Conservation (phyloP, 2,329 filamentous ascomycete species). For the Graphilbum ipis-grandicollis region DNA sequence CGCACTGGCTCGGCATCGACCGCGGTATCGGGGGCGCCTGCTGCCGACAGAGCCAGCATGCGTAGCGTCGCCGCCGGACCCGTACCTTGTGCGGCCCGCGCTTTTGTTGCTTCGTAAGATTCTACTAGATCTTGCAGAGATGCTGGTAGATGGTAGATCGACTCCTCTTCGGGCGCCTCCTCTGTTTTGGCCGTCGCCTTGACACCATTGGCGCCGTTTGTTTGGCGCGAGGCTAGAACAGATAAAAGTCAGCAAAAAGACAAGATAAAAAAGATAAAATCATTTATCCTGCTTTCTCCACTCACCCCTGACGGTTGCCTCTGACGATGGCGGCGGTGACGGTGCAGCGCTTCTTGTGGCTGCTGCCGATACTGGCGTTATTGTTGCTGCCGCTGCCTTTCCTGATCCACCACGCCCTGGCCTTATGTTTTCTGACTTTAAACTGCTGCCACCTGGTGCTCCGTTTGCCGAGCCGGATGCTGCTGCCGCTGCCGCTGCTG, state of each 20-base stretch:
- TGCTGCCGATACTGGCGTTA: neutral
- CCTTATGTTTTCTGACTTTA: slow-evolving; percentile 16
- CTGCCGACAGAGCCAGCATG: slow-evolving; percentile 60
- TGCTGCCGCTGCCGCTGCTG: slow-evolving; percentile 11
- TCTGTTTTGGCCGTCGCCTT: slow-evolving; percentile 22
- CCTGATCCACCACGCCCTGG: slow-evolving; percentile 23
- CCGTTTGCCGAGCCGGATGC: too few relatives aligned
- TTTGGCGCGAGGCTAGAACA: slow-evolving; percentile 19
- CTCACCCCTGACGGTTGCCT: too few relatives aligned
- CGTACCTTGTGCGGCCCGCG: slow-evolving; percentile 37
- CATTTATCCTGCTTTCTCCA: too few relatives aligned
- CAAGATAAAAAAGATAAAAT: neutral
- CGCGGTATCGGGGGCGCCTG: slow-evolving; percentile 49
- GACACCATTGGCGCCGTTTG: slow-evolving; percentile 37
- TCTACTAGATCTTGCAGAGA: slow-evolving; percentile 81
- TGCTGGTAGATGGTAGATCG: slow-evolving; percentile 80
- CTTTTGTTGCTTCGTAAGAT: slow-evolving; percentile 72
- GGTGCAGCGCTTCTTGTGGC: neutral
- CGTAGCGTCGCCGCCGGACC: slow-evolving; percentile 51
- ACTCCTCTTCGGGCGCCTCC: slow-evolving; percentile 42
- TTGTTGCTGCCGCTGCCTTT: slow-evolving; percentile 22
- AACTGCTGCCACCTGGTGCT: too few relatives aligned
- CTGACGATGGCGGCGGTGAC: neutral
- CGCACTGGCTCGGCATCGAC: slow-evolving; percentile 67
- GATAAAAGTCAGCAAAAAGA: neutral